Conservation (phyloP, 306 rosid species). For the Cucurbita maxima region DNA sequence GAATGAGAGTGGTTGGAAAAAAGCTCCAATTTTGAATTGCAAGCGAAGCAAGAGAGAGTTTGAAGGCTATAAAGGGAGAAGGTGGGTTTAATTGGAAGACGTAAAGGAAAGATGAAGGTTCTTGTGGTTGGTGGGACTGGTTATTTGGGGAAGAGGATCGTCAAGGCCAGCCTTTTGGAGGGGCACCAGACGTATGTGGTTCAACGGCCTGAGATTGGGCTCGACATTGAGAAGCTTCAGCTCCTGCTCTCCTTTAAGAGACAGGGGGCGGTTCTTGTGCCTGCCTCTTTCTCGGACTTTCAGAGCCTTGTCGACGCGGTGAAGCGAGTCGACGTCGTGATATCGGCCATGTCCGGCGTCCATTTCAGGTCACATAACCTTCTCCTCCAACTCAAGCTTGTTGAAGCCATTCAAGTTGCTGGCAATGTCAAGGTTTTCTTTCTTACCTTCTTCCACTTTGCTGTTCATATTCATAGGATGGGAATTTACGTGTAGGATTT, state of each 20-base stretch:
- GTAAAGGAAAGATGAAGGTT: slow-evolving; percentile 25
- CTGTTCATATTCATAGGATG: no score
- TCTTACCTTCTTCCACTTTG: no score
- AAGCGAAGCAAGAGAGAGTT: not conserved
- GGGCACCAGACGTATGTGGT: slow-evolving; percentile 63
- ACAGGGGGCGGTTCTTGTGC: slow-evolving; percentile 49
- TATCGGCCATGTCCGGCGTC: slow-evolving; percentile 65
- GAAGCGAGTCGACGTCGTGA: slow-evolving; percentile 57
- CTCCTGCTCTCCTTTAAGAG: slow-evolving; percentile 47
- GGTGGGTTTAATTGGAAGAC: not conserved
- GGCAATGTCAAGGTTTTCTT: slow-evolving; percentile 52
- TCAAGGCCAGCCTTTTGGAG: slow-evolving; percentile 45
- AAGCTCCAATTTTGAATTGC: not conserved
- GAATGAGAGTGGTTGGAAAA: no score
- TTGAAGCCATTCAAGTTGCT: slow-evolving; percentile 60
- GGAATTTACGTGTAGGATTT: no score
- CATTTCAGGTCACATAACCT: slow-evolving; percentile 60
- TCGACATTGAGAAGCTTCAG: slow-evolving; percentile 57
- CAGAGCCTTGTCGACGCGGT: slow-evolving; percentile 59
- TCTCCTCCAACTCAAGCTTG: slow-evolving; percentile 66
- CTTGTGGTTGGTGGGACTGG: slow-evolving; percentile 81
- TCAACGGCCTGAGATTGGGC: slow-evolving; percentile 51
- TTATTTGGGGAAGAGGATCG: slow-evolving; percentile 59
- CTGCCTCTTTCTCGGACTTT: slow-evolving; percentile 52
- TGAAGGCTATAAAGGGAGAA: not conserved